These are phyloP conservation scores for Erodium moschatum DNA, from an alignment of 441 rosid species.

Conservation along the genomic window DNA sequence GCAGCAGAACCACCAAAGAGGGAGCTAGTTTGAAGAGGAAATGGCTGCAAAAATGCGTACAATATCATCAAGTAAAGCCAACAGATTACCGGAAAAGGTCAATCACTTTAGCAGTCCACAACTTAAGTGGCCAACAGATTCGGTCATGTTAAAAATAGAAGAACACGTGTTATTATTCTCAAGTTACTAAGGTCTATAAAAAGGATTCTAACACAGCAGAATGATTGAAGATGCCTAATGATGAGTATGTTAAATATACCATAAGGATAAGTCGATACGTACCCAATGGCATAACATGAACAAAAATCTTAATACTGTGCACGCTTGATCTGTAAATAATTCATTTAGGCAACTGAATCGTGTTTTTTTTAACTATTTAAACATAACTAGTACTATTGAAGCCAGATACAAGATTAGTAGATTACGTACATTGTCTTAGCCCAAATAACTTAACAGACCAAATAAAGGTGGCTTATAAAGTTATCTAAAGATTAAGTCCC, in stretches of 20 bases:
- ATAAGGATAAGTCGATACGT: background rate
- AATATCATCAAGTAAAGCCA: constrained; percentile 4
- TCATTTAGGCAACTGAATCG: background rate
- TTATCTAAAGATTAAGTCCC: background rate
- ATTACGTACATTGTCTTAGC: background rate
- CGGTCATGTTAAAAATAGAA: background rate
- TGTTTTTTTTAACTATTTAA: background rate
- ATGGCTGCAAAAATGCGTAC: constrained; percentile 54
- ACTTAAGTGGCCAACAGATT: background rate
- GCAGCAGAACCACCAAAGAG: constrained; percentile 52
- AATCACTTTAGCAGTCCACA: background rate
- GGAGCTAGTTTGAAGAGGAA: constrained; percentile 67
- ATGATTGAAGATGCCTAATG: background rate
- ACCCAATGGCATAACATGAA: background rate
- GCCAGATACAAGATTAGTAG: background rate
- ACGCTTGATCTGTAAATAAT: background rate
- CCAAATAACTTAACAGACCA: background rate
- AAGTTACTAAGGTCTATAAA: background rate
- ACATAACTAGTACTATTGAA: background rate
- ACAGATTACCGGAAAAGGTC: background rate
- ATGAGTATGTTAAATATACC: background rate
- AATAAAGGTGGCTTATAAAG: background rate
- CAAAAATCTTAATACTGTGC: background rate
- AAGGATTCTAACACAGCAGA: background rate
- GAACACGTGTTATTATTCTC: background rate